These are phyloP conservation scores for Saksenaea vasiformis DNA, from an alignment of 371 early-diverging fungal genomes.

Conservation along the genomic window DNA sequence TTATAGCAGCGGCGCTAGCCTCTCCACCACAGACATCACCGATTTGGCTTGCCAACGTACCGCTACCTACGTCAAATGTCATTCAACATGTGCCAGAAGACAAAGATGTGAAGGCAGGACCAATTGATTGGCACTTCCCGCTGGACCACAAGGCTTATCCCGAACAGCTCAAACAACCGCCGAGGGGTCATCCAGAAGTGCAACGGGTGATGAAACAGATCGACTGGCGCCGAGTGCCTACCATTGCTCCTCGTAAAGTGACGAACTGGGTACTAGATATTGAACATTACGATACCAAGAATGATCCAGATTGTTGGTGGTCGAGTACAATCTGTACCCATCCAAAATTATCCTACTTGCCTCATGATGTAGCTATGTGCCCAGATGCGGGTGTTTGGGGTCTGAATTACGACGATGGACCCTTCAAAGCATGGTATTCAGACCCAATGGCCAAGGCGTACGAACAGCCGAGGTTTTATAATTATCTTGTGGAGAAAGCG, in stretches of 20 bases:
- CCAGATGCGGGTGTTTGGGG: slow-evolving; percentile 33
- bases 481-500: slow-evolving; percentile 28
- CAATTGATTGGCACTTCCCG: slow-evolving; percentile 13
- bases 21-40: slow-evolving; percentile 30
- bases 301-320: slow-evolving; percentile 39
- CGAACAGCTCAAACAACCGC: slow-evolving; percentile 24
- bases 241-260: slow-evolving; percentile 24
- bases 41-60: slow-evolving; percentile 28
- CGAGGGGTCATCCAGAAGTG: slow-evolving; percentile 46
- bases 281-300: slow-evolving; percentile 11
- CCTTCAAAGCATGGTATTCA: slow-evolving; percentile 10
- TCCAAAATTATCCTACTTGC: slow-evolving; percentile 26
- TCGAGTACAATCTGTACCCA: slow-evolving; percentile 24
- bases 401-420: slow-evolving; percentile 37
- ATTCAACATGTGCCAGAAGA: slow-evolving; percentile 20
- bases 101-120: slow-evolving; percentile 19
- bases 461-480: slow-evolving; percentile 45
- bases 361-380: slow-evolving; percentile 31
- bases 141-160: slow-evolving; percentile 33
- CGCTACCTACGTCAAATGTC: slow-evolving; percentile 23
- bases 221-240: slow-evolving; percentile 52
- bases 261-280: slow-evolving; percentile 29
- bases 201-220: slow-evolving; percentile 43
- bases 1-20: not conserved
- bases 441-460: slow-evolving; percentile 16